Evolutionary conservation across 768 basidiomycete species (phyloP).

Genomic region (Lactarius sanguifluus): DNA sequence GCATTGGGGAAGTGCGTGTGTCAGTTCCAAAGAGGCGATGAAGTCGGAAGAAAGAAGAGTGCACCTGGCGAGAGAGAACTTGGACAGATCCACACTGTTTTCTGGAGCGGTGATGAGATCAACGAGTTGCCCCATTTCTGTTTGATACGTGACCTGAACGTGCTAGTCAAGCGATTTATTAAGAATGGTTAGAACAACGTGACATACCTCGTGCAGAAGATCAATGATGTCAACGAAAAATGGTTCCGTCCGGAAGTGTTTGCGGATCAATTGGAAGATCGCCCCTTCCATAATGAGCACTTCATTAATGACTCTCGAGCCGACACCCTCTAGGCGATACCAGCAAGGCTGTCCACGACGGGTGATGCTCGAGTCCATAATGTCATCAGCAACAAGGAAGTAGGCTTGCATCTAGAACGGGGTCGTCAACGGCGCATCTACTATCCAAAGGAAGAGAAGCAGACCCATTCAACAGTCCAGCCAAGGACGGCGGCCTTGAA

Average conservation of each 20-base stretch:
- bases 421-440: not conserved
- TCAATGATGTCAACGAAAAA: constrained; percentile 92
- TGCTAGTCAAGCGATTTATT: not conserved
- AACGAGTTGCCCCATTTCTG: constrained; percentile 94
- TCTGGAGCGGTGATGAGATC: constrained; percentile 96
- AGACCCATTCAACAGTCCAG: constrained; percentile 93
- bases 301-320: constrained; percentile 92
- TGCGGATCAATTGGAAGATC: constrained; percentile 88
- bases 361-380: constrained; percentile 97
- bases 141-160: constrained; percentile 67
- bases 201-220: constrained; percentile 78
- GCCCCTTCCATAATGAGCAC: constrained; percentile 93
- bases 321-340: constrained; percentile 72
- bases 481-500: constrained; percentile 84
- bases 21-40: not conserved
- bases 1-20: not conserved
- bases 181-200: not conserved
- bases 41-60: constrained; percentile 29
- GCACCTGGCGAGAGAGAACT: constrained; percentile 85
- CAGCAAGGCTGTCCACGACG: constrained; percentile 94
- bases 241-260: constrained; percentile 72
- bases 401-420: constrained; percentile 85
- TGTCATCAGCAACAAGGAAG: constrained; percentile 96
- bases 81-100: constrained; percentile 80
- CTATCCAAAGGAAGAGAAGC: constrained; percentile 32